A percentile compares a stretch with the other conserved stretches of the same genome.
Conservation (phyloP, 1,284 basidiomycete genomes). For the Ceratobasidium sp. region DNA sequence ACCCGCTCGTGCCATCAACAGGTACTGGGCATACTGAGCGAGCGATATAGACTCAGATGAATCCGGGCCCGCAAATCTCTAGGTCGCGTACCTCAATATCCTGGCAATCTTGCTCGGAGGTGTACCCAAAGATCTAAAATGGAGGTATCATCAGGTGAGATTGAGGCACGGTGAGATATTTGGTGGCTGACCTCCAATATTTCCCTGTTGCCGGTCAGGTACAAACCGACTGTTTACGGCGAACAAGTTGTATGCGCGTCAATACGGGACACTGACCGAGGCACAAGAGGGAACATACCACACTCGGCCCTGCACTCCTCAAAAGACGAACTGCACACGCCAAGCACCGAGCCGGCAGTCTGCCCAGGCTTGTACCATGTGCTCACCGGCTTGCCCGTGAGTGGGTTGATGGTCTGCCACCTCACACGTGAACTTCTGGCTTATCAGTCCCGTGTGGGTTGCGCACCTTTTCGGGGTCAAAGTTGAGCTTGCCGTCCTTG, state of each 20-base stretch:
- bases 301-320: slow-evolving; percentile 90
- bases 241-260: slow-evolving; percentile 3
- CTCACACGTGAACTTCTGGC: not conserved
- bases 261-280: slow-evolving; percentile 61
- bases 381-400: slow-evolving; percentile 83
- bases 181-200: slow-evolving; percentile 71
- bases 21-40: slow-evolving; percentile 79
- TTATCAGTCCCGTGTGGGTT: not conserved
- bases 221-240: slow-evolving; percentile 23
- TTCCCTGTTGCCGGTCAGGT: slow-evolving; percentile 69
- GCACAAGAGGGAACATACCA: slow-evolving; percentile 71
- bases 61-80: not conserved
- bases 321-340: slow-evolving; percentile 87
- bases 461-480: slow-evolving; percentile 72
- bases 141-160: not conserved
- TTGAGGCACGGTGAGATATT: not conserved
- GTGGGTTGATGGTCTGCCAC: slow-evolving; percentile 77
- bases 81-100: slow-evolving; percentile 62
- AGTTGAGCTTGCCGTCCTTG: slow-evolving; percentile 81
- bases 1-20: slow-evolving; percentile 87
- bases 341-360: slow-evolving; percentile 81
- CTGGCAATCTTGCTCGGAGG: slow-evolving; percentile 73
- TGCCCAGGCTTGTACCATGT: slow-evolving; percentile 90
- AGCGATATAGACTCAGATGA: not conserved
- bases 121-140: slow-evolving; percentile 64